These are phyloP conservation scores for Diaporthe longicolla DNA, from an alignment of 2,329 filamentous ascomycete species.

Conservation along the genomic window DNA sequence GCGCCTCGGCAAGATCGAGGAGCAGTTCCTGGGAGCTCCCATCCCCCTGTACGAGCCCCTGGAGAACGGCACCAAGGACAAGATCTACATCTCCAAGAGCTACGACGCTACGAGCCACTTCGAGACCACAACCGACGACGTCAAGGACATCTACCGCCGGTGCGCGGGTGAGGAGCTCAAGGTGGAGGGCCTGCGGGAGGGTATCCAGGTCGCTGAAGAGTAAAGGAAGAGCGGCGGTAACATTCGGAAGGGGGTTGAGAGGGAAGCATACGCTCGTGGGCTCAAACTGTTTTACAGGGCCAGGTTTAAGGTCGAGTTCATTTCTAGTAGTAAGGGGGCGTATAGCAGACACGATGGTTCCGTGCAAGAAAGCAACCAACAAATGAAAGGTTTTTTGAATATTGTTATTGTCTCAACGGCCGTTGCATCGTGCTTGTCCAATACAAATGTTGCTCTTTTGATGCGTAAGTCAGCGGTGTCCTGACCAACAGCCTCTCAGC, in stretches of 20 bases:
- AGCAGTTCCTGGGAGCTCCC: slow-evolving; percentile 94
- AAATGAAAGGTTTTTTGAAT: slow-evolving; percentile 33
- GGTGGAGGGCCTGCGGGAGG: slow-evolving; percentile 89
- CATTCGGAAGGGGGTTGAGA: not conserved
- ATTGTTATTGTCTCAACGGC: not conserved
- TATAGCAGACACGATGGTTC: slow-evolving; percentile 8
- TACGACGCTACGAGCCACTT: slow-evolving; percentile 99
- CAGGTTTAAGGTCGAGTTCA: slow-evolving; percentile 20
- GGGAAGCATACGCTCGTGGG: not conserved
- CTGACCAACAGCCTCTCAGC: not conserved
- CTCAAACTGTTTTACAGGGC: slow-evolving; percentile 24
- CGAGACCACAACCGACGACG: slow-evolving; percentile 91
- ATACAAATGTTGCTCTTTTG: not conserved
- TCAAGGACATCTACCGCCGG: slow-evolving; percentile 91
- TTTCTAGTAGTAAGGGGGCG: slow-evolving; percentile 17
- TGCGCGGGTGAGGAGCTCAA: slow-evolving; percentile 87
- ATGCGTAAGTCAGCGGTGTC: not conserved
- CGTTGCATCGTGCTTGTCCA: not conserved
- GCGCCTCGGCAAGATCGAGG: slow-evolving; percentile 91
- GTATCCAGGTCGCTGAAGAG: slow-evolving; percentile 80
- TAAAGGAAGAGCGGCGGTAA: slow-evolving; percentile 53
- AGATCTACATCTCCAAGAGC: slow-evolving; percentile 98
- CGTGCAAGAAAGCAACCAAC: slow-evolving; percentile 22
- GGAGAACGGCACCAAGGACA: slow-evolving; percentile 85
- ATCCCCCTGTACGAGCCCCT: slow-evolving; percentile 95